Evolutionary conservation across 1,284 basidiomycete species (phyloP), one percentile per base, ranked within the genome.

Genomic region (Microbotryomycetes sp.): DNA sequence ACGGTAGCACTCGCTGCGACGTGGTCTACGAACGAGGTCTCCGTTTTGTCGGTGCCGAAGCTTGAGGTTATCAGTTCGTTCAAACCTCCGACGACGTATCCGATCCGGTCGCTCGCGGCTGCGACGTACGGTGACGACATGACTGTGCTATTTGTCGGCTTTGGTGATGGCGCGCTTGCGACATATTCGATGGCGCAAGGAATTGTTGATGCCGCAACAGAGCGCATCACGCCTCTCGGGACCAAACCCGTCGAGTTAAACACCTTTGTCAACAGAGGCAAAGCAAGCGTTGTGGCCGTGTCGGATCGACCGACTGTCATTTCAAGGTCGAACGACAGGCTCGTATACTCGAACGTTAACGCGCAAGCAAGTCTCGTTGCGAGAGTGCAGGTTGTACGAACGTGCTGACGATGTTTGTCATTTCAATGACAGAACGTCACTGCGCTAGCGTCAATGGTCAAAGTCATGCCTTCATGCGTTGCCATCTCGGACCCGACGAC

Each of bases 151-250:
- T 77, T 97, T 23, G 83, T 85, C 9, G 92, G 91, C 1, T 77
- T 93, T 4, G 83, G 82, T 5, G 84, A 96, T 73, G 93, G 93
- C 1, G 82, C 83, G 3, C 79, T 94, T n/a, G 80, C 84, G 3
- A 79, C 82, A 5, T 86, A 84, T 66, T 66, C 70, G 16, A 58
- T 80, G n/a, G 73, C 75, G 26, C 57, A 79, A 76, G 68, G 30
- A 21, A 28, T 35, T 18, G 11, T 55, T 35, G 31, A 52, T 73
- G 51, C 82, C 83, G 49, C 27, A 4, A 41, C 56, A 9, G 50
- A 78, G 69, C 87, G 85, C 68, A 72, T 82, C 4, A 78, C 86
- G 24, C 79, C 82, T 0, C 75, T 93, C n/a, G 91, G 91, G 1
- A 79, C 78, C 56, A 75, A 80, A 13, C 88, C 89, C 2, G 82